Conservation (phyloP, 1,139 yeast genomes). For the Debaryomyces sp. region DNA sequence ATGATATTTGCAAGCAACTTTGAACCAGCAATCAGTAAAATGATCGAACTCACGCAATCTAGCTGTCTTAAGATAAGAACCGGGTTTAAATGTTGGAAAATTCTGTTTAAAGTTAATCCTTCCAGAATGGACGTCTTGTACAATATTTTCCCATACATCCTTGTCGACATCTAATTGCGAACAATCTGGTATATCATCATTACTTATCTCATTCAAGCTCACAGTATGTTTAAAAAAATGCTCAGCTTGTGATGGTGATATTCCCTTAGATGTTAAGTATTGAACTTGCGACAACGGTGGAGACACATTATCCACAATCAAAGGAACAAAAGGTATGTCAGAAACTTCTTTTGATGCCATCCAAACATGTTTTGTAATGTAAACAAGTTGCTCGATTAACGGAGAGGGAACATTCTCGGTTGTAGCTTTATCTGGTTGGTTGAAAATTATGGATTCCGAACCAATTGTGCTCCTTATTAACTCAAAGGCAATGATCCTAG, state of each 20-base stretch:
- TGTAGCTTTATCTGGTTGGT: conserved; percentile 12
- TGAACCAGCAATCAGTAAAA: conserved; percentile 50
- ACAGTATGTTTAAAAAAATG: conserved; percentile 36
- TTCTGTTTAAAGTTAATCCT: conserved; percentile 18
- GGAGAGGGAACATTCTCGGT: conserved; percentile 26
- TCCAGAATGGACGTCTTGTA: conserved; percentile 14
- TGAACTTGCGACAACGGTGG: conserved; percentile 56
- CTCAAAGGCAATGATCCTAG: conserved; percentile 40
- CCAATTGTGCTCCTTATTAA: conserved; percentile 34
- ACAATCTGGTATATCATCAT: conserved; percentile 27
- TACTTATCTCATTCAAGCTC: conserved; percentile 20
- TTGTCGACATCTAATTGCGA: conserved; percentile 25
- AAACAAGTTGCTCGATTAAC: conserved; percentile 38
- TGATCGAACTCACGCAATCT: conserved; percentile 35
- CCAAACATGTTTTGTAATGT: conserved; percentile 36
- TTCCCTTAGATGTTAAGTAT: conserved; percentile 49
- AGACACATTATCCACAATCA: conserved; percentile 49
- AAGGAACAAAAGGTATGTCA: conserved; percentile 43
- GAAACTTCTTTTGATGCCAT: conserved; percentile 23
- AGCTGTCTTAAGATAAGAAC: conserved; percentile 15
- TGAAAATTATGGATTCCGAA: conserved; percentile 14
- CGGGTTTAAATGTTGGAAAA: conserved; percentile 15
- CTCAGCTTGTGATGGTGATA: conserved; percentile 42
- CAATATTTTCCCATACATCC: conserved; percentile 24
- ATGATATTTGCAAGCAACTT: conserved; percentile 53